Evolutionary conservation across 108 stramenopile species (phyloP), one percentile per base, ranked within the genome.

Genomic region (Pseudonitzschia multiseries): DNA sequence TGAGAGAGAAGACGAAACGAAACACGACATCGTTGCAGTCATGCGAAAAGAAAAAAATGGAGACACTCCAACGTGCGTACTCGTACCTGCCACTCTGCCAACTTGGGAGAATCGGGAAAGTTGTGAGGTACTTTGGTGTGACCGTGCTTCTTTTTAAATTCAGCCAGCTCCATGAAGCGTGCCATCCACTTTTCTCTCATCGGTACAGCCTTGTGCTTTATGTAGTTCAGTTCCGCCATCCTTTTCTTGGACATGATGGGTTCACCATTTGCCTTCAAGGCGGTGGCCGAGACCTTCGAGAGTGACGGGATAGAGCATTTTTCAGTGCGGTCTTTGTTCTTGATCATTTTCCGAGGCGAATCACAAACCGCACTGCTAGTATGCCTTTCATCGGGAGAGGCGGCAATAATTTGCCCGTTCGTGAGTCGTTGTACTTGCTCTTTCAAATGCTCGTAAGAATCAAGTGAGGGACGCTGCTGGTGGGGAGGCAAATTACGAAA

Each of bases 51-150:
- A 52, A 52, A 4, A 26, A 26, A 10, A 2, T 26, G 22, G 2
- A 56, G 54, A 56, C 21, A 2, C n/a, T 24, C 54, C 13, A 24
- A 20, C 26, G 54, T 20, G 2, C 9, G 24, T 20, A 56, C 54
- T n/a, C n/a, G 54, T 26, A 56, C 54, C 54, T 62, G 61, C 86
- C 86, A 86, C 32, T 67, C 50, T 18, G 79, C 77, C 40, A 87
- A 52, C 26, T 69, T 66, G 0, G 65, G 80, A 43, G 83, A 75
- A 2, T 72, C 57, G 13, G 62, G 68, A 60, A 67, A 88, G 54
- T 65, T 70, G 29, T 74, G 78, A 0, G 87, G 87, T 6, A 88
- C 84, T 62, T 62, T 62, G 9, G 61, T 62, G 61, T 62, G 61
- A 33, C 61, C 61, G 32, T 40, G 40, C 18, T 62, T 62, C 61